Percentiles rank a stretch among this genome's conserved stretches.
These are phyloP conservation scores for Pythium chondricola DNA, from an alignment of 352 stramenopile genomes.

Conservation along the genomic window DNA sequence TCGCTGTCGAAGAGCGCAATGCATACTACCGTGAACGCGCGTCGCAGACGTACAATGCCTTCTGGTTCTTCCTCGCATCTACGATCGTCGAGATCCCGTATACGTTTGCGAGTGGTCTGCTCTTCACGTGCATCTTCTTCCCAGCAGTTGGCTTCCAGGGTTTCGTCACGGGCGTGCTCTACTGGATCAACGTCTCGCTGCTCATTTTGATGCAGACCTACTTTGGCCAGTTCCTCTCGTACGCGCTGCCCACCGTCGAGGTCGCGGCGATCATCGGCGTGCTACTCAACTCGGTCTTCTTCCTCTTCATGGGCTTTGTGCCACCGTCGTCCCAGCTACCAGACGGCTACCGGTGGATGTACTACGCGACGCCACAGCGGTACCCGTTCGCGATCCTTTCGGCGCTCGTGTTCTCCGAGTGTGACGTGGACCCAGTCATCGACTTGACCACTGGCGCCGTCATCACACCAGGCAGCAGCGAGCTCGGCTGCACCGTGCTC, in stretches of 20 bases:
- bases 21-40: slow-evolving; percentile 88
- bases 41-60: slow-evolving; percentile 75
- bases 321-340: slow-evolving; percentile 21
- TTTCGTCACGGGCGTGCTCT: slow-evolving; percentile 40
- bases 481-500: slow-evolving; percentile 25
- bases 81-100: slow-evolving; percentile 61
- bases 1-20: slow-evolving; percentile 63
- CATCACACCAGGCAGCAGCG: slow-evolving; percentile 1
- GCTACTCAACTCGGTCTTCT: slow-evolving; percentile 38
- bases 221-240: slow-evolving; percentile 65
- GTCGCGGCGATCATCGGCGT: slow-evolving; percentile 25
- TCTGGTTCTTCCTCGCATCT: slow-evolving; percentile 50
- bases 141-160: slow-evolving; percentile 30
- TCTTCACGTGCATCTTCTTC: slow-evolving; percentile 54
- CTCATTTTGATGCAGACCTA: slow-evolving; percentile 49
- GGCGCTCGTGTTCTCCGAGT: slow-evolving; percentile 18
- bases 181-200: slow-evolving; percentile 50
- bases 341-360: slow-evolving; percentile 23
- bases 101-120: slow-evolving; percentile 18
- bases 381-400: slow-evolving; percentile 22
- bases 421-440: slow-evolving; percentile 12
- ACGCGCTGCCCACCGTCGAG: slow-evolving; percentile 26
- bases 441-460: slow-evolving; percentile 7
- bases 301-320: slow-evolving; percentile 37
- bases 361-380: slow-evolving; percentile 21